Base-by-base conservation (phyloP, 73 alveolate species). In the Blepharisma japonicum region DNA sequence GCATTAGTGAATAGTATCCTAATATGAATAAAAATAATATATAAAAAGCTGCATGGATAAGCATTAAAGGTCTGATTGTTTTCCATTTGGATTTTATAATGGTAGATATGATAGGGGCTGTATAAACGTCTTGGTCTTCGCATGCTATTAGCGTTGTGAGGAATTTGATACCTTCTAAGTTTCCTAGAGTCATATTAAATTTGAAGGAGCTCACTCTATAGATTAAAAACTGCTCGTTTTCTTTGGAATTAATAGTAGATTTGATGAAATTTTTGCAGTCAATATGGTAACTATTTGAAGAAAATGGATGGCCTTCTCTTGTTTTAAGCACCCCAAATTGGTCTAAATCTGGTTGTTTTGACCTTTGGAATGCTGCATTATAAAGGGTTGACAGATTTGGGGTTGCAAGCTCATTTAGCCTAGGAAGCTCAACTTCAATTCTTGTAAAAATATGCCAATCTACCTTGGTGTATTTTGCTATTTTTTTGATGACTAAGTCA, bases 71-170 rank as follows among this genome's bases (percentile, higher is more conserved):
- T 18, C 18, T 8, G 23, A 39, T 39, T 8, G 14, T 61, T 61
- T 70, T 54, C 80, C 80, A 70, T 47, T 70, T 70, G 66, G n/a
- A 70, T 7, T 70, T 70, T 18, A 70, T 72, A 18, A 18, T 18
- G 66, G 11, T 70, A 9, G 11, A 9, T 7, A 70, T 70, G 70
- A 70, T 14, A 7, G 71, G 80, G 0, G 80, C n/a, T 9, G 55
- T 70, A 47, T 14, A 70, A 70, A 47, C 66, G 14, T 70, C 42
- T 11, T 11, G 46, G 42, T 70, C 66, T 39, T 70, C 20, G 39
- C 66, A 45, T 2, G 25, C 38, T 2, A 47, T 11, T 14, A 70
- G 42, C 3, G 68, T 18, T 14, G 21, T 70, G 2, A 70, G 42
- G 6, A 70, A 70, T 2, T 25, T 45, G 0, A 70, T 25, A 9